Base-by-base conservation (phyloP, 2,329 filamentous ascomycete genomes). In the Penicillium thymicola region DNA sequence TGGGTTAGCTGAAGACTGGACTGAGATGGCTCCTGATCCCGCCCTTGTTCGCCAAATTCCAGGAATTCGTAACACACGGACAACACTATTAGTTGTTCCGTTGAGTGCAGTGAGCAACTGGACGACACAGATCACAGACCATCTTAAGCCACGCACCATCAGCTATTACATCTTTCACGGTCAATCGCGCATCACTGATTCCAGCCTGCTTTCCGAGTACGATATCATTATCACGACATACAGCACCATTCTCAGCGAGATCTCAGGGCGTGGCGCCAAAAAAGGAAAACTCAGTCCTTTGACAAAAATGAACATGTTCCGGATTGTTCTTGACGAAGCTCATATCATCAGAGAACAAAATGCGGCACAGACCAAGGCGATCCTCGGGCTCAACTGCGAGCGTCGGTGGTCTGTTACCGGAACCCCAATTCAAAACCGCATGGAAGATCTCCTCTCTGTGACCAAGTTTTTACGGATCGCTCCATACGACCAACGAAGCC, bases 341-440 rank as follows among this genome's bases (percentile, higher is more conserved):
- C 94, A 99, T 71, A 89, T 89, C 74, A 97, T 99, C 62, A 89
- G 94, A 27, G 93, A 95, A 65, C 88, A 90, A 60, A 84, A 81
- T 4, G 93, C 92, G 0, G 79, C 89, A 40, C 89, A 93, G 64
- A 95, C 92, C 52, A 91, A 92, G 70, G 90, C 90, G 3, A 90
- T 94, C 21, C 92, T 91, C 62, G 83, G 85, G 21, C 79, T 97
- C 3, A 82, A 89, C 58, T 90, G 92, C 2, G 84, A 89, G 68
- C 85, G 92, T 32, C 87, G 92, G 34, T 99, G 94, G 94, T 93
- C 92, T 3, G 90, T 97, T n/a, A 97, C 94, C 0, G 94, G 93
- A 53, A 97, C 94, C 0, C 94, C 92, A 0, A 90, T 97, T 9
- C 93, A 97, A 74, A 99, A 99, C 69, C 87, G 90, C 4, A 81